Conservation (phyloP, 768 basidiomycete genomes). For the Lactifluus rugatus region DNA sequence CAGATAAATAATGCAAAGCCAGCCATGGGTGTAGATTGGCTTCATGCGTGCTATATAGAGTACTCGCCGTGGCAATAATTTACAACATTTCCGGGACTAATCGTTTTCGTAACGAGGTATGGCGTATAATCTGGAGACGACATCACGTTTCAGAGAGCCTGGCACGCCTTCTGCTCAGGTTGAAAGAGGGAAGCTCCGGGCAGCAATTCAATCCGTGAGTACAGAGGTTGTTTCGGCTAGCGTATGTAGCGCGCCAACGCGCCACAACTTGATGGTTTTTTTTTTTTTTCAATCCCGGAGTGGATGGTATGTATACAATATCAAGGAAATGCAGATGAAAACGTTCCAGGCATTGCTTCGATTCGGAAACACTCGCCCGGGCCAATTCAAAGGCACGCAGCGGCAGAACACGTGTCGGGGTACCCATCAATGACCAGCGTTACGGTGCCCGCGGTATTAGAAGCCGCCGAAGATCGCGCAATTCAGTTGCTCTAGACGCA, state of each 20-base stretch:
- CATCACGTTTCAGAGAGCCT: neutral
- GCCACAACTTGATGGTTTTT: neutral
- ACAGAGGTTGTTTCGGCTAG: neutral
- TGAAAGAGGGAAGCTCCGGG: neutral
- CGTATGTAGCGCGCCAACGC: neutral
- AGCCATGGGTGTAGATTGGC: neutral
- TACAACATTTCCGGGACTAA: neutral
- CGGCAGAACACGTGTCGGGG: neutral
- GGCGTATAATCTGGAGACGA: neutral
- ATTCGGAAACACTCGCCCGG: neutral
- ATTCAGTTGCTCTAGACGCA: neutral
- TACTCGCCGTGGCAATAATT: neutral
- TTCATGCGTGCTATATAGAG: neutral
- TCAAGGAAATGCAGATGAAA: neutral
- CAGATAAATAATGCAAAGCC: neutral
- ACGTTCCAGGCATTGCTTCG: neutral
- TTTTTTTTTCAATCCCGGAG: neutral
- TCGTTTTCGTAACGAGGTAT: neutral
- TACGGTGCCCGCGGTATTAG: slow-evolving; percentile 6
- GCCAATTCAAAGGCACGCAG: neutral
- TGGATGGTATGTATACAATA: neutral
- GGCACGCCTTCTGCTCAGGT: neutral
- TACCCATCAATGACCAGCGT: neutral
- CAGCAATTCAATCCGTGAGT: neutral
- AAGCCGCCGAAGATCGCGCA: neutral